Conservation (phyloP, 2,329 filamentous ascomycete genomes). For the Scedosporium minutisporum region DNA sequence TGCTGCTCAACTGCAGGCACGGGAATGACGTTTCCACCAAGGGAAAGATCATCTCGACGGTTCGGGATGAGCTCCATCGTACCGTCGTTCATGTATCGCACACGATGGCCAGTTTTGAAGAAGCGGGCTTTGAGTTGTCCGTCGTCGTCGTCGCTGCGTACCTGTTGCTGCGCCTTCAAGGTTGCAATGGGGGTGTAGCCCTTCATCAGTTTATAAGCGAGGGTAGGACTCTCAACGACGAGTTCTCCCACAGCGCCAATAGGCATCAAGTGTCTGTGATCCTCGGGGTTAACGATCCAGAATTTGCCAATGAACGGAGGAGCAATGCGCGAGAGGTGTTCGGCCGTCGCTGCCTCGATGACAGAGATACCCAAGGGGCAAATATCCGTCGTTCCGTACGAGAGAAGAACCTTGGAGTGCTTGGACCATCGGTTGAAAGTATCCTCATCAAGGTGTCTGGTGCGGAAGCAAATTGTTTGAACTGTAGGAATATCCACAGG, state of each 20-base stretch:
- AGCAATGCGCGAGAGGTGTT: slow-evolving; percentile 31
- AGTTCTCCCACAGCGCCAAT: slow-evolving; percentile 48
- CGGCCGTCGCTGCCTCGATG: slow-evolving; percentile 27
- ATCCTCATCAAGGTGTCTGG: slow-evolving; percentile 39
- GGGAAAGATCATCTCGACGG: slow-evolving; percentile 29
- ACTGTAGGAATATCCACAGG: slow-evolving; percentile 26
- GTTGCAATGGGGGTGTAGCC: slow-evolving; percentile 7
- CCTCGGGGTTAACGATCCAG: slow-evolving; percentile 43
- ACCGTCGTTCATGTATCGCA: slow-evolving; percentile 37
- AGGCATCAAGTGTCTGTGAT: slow-evolving; percentile 39
- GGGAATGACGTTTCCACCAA: slow-evolving; percentile 29
- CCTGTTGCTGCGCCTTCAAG: slow-evolving; percentile 15
- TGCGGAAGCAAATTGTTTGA: slow-evolving; percentile 35
- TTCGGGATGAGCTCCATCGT: slow-evolving; percentile 37
- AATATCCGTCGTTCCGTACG: slow-evolving; percentile 41
- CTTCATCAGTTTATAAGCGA: slow-evolving; percentile 19
- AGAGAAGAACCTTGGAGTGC: slow-evolving; percentile 35
- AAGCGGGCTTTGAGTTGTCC: slow-evolving; percentile 24
- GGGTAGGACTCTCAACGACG: slow-evolving; percentile 42
- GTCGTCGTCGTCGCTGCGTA: slow-evolving; percentile 8
- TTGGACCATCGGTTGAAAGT: slow-evolving; percentile 36
- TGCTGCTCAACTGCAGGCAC: slow-evolving; percentile 36
- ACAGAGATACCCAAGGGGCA: slow-evolving; percentile 43
- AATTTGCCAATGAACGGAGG: slow-evolving; percentile 39
- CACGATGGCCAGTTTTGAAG: slow-evolving; percentile 41